Evolutionary conservation across 495 filamentous ascomycete genomes (phyloP).

Genomic region (Aspergillus campestris): DNA sequence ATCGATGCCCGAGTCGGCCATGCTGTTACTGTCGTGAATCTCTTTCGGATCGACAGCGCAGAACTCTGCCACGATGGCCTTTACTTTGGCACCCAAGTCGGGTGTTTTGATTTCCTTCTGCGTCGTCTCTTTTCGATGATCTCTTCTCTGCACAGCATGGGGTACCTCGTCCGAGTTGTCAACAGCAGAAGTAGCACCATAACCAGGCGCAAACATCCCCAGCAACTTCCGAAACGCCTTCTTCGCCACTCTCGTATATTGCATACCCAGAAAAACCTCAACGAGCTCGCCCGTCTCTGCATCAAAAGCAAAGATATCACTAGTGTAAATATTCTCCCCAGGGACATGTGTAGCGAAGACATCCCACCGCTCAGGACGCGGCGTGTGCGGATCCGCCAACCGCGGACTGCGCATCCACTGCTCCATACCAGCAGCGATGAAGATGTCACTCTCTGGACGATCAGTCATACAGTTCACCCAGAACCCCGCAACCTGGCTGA

Average conservation of each 20-base stretch:
- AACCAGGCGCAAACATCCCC: constrained; percentile 4
- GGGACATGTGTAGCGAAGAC: constrained; percentile 33
- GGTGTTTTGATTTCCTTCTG: background rate
- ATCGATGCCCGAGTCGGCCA: constrained; percentile 47
- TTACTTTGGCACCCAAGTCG: constrained; percentile 8
- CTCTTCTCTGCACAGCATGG: no score
- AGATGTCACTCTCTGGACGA: constrained; percentile 30
- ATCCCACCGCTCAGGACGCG: constrained; percentile 31
- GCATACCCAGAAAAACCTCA: constrained; percentile 44
- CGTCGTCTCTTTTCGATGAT: background rate
- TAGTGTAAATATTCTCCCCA: constrained; percentile 29
- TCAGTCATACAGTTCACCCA: constrained; percentile 48
- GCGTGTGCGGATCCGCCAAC: constrained; percentile 8
- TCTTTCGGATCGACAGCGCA: constrained; percentile 37
- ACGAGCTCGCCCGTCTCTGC: constrained; percentile 25
- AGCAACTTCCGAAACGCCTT: constrained; percentile 31
- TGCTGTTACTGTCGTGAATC: constrained; percentile 25
- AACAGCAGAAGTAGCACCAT: background rate
- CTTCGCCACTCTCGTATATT: constrained; percentile 37
- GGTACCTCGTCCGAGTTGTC: background rate
- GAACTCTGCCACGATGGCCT: constrained; percentile 16
- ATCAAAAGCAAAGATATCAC: constrained; percentile 47
- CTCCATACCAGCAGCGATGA: constrained; percentile 40
- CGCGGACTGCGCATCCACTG: constrained; percentile 38
- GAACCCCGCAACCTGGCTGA: constrained; percentile 45